These are phyloP conservation scores for Rhynchosporium secalis DNA, from an alignment of 2,329 filamentous ascomycete genomes.

Conservation along the genomic window DNA sequence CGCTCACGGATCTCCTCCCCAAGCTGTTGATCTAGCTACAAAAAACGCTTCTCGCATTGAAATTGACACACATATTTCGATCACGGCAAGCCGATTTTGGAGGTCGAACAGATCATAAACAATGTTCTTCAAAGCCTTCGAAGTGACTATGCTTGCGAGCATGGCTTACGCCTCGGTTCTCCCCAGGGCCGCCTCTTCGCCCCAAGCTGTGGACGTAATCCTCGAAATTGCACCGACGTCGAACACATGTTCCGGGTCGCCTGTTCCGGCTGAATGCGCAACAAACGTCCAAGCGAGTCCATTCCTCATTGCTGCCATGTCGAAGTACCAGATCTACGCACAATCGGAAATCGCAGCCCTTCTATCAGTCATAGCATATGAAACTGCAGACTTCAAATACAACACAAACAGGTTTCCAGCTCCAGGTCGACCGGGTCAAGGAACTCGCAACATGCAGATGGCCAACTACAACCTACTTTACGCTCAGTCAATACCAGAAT, in stretches of 20 bases:
- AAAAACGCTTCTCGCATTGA: background rate
- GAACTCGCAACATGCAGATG: slow-evolving; percentile 66
- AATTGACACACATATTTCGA: background rate
- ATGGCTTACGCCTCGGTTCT: slow-evolving; percentile 10
- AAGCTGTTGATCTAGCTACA: background rate
- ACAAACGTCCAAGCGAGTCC: slow-evolving; percentile 53
- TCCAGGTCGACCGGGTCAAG: slow-evolving; percentile 54
- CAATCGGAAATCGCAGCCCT: slow-evolving; percentile 59
- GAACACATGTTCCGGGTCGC: slow-evolving; percentile 46
- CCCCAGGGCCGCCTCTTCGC: slow-evolving; percentile 2
- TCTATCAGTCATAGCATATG: slow-evolving; percentile 60
- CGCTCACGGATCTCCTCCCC: background rate
- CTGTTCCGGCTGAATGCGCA: slow-evolving; percentile 51
- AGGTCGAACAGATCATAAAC: slow-evolving; percentile 2
- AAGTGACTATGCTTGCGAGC: slow-evolving; percentile 11
- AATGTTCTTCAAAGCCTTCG: slow-evolving; percentile 17
- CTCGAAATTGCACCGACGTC: slow-evolving; percentile 51
- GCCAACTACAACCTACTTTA: slow-evolving; percentile 56
- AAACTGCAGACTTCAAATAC: slow-evolving; percentile 62
- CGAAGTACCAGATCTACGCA: slow-evolving; percentile 51
- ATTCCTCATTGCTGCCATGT: slow-evolving; percentile 53
- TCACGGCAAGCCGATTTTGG: background rate
- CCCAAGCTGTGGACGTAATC: slow-evolving; percentile 26
- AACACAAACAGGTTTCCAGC: slow-evolving; percentile 57
- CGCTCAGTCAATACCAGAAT: slow-evolving; percentile 47